phyloP scores from a whole-genome alignment of 352 stramenopile genomes.

The Globisporangium apiculatum region DNA sequence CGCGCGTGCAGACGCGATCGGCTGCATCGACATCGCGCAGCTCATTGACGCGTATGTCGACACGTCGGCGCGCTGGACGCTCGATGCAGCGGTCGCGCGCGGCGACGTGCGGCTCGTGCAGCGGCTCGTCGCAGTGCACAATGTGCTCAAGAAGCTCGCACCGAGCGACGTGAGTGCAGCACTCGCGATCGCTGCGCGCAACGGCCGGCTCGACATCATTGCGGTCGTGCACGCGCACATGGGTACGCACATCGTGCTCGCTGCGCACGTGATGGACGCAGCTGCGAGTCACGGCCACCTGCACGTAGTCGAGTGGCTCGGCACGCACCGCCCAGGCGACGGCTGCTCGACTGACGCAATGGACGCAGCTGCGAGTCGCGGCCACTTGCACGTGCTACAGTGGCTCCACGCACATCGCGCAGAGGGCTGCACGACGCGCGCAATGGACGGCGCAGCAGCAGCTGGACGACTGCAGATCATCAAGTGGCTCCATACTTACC shows the following conservation, averaged over 20 bases:
- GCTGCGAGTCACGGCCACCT: slow-evolving; percentile 4
- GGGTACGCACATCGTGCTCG: background rate
- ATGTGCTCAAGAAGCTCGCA: background rate
- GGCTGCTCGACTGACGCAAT: slow-evolving; percentile 5
- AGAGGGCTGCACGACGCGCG: slow-evolving; percentile 5
- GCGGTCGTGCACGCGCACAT: slow-evolving; percentile 4
- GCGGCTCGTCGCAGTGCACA: slow-evolving; percentile 4
- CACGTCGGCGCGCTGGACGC: slow-evolving; percentile 1
- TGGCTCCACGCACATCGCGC: slow-evolving; percentile 6
- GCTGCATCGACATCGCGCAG: slow-evolving; percentile 1
- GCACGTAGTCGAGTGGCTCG: slow-evolving; percentile 3
- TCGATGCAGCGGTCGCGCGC: slow-evolving; percentile 1
- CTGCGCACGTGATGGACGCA: slow-evolving; percentile 2
- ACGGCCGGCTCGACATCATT: slow-evolving; percentile 1
- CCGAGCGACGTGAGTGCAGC: slow-evolving; percentile 2
- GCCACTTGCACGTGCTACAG: slow-evolving; percentile 5
- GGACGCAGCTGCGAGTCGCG: slow-evolving; percentile 5
- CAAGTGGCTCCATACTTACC: slow-evolving; percentile 9
- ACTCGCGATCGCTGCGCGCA: background rate
- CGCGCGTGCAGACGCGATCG: slow-evolving; percentile 1
- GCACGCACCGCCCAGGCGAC: slow-evolving; percentile 1
- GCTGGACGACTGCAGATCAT: slow-evolving; percentile 4
- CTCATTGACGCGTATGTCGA: slow-evolving; percentile 10
- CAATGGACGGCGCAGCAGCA: slow-evolving; percentile 8
- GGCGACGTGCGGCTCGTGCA: slow-evolving; percentile 3